Conservation (phyloP, 2,329 filamentous ascomycete species). For the Ophiostoma pallidulum region DNA sequence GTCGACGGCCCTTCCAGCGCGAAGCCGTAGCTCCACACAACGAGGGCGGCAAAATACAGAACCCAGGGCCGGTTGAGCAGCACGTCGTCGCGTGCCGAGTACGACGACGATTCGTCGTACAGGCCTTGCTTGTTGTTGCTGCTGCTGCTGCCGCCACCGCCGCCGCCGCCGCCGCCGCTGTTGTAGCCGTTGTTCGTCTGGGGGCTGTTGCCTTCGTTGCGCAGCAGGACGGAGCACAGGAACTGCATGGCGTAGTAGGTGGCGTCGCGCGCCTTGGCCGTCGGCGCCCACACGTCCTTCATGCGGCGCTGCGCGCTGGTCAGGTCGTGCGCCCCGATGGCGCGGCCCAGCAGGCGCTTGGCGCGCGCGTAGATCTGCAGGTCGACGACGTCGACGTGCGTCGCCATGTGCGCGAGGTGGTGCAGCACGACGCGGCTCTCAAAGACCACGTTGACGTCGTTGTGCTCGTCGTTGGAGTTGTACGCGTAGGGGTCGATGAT, state of each 20-base stretch:
- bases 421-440: conserved; percentile 85
- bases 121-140: not conserved
- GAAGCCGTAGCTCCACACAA: conserved; percentile 93
- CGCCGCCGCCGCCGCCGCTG: not conserved
- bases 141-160: conserved; percentile 22
- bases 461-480: conserved; percentile 40
- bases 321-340: conserved; percentile 75
- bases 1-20: conserved; percentile 73
- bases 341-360: conserved; percentile 71
- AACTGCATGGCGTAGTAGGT: conserved; percentile 90
- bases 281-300: conserved; percentile 82
- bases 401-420: conserved; percentile 92
- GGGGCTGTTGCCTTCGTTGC: conserved; percentile 36
- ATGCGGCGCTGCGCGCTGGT: conserved; percentile 71
- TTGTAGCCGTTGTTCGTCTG: conserved; percentile 21
- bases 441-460: conserved; percentile 57
- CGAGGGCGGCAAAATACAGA: conserved; percentile 81
- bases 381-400: conserved; percentile 96
- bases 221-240: conserved; percentile 70
- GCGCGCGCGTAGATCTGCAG: conserved; percentile 92
- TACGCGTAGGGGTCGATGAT: conserved; percentile 21
- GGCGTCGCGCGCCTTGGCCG: conserved; percentile 78
- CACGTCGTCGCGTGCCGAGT: conserved; percentile 79
- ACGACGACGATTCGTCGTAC: conserved; percentile 33
- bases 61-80: conserved; percentile 92